phyloP scores from a whole-genome alignment of 371 early-diverging fungal genomes.

The Furculomyces boomerangus region DNA sequence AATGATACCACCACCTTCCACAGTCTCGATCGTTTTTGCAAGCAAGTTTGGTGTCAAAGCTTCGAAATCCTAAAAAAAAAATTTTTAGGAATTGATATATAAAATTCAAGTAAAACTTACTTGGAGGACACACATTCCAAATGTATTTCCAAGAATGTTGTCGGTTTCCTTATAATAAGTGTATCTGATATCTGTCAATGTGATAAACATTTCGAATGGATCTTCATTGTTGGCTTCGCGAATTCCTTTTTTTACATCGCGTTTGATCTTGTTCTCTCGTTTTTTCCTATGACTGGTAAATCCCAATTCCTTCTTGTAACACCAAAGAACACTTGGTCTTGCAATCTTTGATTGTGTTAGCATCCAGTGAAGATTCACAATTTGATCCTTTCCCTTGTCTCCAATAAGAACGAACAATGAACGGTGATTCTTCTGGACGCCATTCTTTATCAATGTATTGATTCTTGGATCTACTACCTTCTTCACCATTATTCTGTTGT shows the following conservation, averaged over 20 bases:
- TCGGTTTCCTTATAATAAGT: slow-evolving; percentile 98
- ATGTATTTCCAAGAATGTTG: slow-evolving; percentile 96
- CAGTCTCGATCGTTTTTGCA: slow-evolving; percentile 96
- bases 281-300: slow-evolving; percentile 91
- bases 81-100: too few species aligned
- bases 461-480: slow-evolving; percentile 87
- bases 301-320: slow-evolving; percentile 95
- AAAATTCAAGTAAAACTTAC: not conserved
- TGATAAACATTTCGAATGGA: slow-evolving; percentile 90
- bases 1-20: slow-evolving; percentile 97
- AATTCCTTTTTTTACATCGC: slow-evolving; percentile 73
- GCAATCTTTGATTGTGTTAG: slow-evolving; percentile 83
- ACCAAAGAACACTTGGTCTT: slow-evolving; percentile 92
- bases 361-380: slow-evolving; percentile 92
- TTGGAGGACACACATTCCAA: slow-evolving; percentile 95
- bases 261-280: slow-evolving; percentile 84
- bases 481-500: slow-evolving; percentile 40
- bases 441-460: slow-evolving; percentile 77
- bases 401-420: slow-evolving; percentile 96
- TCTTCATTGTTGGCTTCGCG: slow-evolving; percentile 82
- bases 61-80: slow-evolving; percentile 95
- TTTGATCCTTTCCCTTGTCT: slow-evolving; percentile 89
- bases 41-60: slow-evolving; percentile 95
- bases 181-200: slow-evolving; percentile 89
- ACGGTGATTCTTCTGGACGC: slow-evolving; percentile 75